These are phyloP conservation scores for Backusella macrospora DNA, from an alignment of 192 early-diverging fungal species.

Conservation along the genomic window DNA sequence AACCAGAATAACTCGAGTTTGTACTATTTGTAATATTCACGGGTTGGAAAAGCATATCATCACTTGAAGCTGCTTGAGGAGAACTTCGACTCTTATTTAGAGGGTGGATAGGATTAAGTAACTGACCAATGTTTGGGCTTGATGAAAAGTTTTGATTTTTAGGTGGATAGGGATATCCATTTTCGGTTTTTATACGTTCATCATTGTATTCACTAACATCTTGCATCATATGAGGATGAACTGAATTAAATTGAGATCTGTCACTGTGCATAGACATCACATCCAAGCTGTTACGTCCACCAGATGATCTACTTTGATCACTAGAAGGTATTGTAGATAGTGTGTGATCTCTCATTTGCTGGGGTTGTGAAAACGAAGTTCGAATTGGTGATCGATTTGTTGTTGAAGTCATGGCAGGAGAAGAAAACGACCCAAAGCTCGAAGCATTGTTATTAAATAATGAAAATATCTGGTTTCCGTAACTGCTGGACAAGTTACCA, in stretches of 20 bases:
- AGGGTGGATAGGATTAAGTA: conserved; percentile 31
- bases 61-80: not conserved
- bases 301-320: not conserved
- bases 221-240: conserved; percentile 23
- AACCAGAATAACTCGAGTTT: not conserved
- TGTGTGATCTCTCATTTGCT: conserved; percentile 12
- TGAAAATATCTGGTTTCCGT: conserved; percentile 11
- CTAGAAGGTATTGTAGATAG: not conserved
- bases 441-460: conserved; percentile 4
- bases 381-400: not conserved
- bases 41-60: not conserved
- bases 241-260: not conserved
- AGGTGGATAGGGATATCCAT: not conserved
- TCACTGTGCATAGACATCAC: conserved; percentile 18
- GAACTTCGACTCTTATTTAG: conserved; percentile 8
- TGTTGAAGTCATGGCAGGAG: conserved; percentile 18
- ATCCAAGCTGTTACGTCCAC: conserved; percentile 20
- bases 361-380: conserved; percentile 5
- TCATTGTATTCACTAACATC: not conserved
- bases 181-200: not conserved
- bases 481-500: not conserved
- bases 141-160: conserved; percentile 12
- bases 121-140: conserved; percentile 28
- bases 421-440: conserved; percentile 1
- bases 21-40: not conserved